Conservation (phyloP, 345 rosid species). For the Citrus australasica region DNA sequence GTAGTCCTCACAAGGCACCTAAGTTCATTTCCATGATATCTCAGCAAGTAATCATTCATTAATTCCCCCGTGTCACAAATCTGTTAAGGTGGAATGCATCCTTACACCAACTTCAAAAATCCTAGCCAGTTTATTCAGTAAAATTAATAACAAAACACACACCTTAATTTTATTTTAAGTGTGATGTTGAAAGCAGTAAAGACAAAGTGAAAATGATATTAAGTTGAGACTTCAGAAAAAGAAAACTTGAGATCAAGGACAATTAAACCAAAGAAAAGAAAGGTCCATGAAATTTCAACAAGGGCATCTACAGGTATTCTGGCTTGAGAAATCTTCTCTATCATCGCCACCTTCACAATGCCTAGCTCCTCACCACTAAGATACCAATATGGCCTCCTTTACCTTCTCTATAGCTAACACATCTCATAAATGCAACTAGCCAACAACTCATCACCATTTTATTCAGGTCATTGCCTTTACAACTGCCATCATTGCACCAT, state of each 20-base stretch:
- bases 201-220: not conserved
- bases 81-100: not conserved
- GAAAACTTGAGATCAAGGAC: not conserved
- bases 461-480: not conserved
- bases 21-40: not conserved
- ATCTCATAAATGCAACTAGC: not conserved
- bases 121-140: not conserved
- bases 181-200: not conserved
- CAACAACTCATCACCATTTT: not conserved
- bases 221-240: not conserved
- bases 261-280: not conserved
- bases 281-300: not conserved
- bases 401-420: not conserved
- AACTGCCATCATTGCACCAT: not conserved
- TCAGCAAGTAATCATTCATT: not conserved
- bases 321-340: not conserved
- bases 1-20: not conserved
- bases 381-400: not conserved
- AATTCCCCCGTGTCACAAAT: not conserved
- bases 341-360: not conserved
- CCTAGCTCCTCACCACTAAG: not conserved
- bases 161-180: not conserved
- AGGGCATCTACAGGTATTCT: not conserved
- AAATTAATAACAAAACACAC: not conserved
- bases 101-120: not conserved